Percentiles rank a stretch among this genome's conserved stretches.
These are phyloP conservation scores for Blastobotrys capitulatus DNA, from an alignment of 1,139 yeast species.

Conservation along the genomic window DNA sequence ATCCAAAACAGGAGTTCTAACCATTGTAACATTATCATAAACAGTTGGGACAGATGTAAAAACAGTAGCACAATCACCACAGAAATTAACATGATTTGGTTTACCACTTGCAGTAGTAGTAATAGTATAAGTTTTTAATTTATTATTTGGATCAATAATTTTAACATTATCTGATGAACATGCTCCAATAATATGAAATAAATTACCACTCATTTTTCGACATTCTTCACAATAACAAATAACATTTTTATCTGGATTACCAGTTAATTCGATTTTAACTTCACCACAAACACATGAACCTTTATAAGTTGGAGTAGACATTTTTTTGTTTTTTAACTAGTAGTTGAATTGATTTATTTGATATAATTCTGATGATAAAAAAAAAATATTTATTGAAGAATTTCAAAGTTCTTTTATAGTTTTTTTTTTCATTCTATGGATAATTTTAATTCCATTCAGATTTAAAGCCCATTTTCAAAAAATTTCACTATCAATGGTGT, in stretches of 20 bases:
- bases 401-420: too few relatives aligned
- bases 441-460: too few relatives aligned
- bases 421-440: neutral
- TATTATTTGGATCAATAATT: slow-evolving; percentile 18
- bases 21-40: slow-evolving; percentile 15
- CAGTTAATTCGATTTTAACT: neutral
- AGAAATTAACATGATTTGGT: slow-evolving; percentile 27
- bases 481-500: too few relatives aligned
- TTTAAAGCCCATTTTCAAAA: too few relatives aligned
- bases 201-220: slow-evolving; percentile 30
- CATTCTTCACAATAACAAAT: slow-evolving; percentile 30
- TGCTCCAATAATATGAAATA: slow-evolving; percentile 26
- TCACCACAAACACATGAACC: slow-evolving; percentile 7
- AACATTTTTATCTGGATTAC: slow-evolving; percentile 20
- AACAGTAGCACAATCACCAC: slow-evolving; percentile 29
- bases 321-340: neutral
- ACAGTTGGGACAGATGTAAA: slow-evolving; percentile 27
- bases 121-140: slow-evolving; percentile 20
- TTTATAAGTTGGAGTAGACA: neutral
- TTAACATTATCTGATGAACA: slow-evolving; percentile 20
- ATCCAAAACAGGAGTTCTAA: slow-evolving; percentile 27
- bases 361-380: too few relatives aligned
- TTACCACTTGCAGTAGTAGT: slow-evolving; percentile 26
- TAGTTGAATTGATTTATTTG: too few relatives aligned
- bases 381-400: too few relatives aligned